Evolutionary conservation across 2,329 filamentous ascomycete genomes (phyloP), one percentile per base, ranked within the genome.

Genomic region (Nigrospora osmanthi): DNA sequence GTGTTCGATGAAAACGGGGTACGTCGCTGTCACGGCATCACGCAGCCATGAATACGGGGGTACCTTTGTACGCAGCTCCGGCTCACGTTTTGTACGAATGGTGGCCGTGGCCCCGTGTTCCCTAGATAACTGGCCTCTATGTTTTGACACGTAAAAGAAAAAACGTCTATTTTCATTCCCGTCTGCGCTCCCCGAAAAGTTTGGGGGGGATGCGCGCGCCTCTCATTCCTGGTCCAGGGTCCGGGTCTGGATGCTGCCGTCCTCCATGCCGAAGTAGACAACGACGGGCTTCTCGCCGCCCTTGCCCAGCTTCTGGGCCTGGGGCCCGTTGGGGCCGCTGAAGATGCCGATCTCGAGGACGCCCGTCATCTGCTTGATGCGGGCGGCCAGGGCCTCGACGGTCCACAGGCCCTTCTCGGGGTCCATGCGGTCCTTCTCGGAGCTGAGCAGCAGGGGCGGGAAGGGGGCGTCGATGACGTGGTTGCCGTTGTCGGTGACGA

Each of bases 391-490:
- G 33, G 73, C 74, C 51, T 84, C 78, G 6, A 96, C 87, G 52
- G 91, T 87, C 88, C 89, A 96, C 35, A 77, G 68, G 14, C 88
- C 85, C 49, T 79, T 72, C 53, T 74, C 68, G 16, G 81, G 78
- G 49, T 79, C 75, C 6, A 74, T 70, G 36, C 67, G 60, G 13
- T 68, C 65, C 3, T 58, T 61, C 41, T 69, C 52, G 51, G 52
- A 54, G 45, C 56, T 57, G 30, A 86, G 78, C 40, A 88, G 69
- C 43, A 97, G 72, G 4, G 82, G 77, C 41, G 76, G 69, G 68
- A 98, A 97, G 0, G 89, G 89, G 12, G 93, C 93, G 60, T 98
- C 93, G 52, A 98, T 83, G 56, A 98, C 86, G 71, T 85, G 87
- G 71, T 90, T 89, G 54, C 82, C 81, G 63, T 95, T 89, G 60